These are phyloP conservation scores for Ceratocystis smalleyi DNA, from an alignment of 2,329 filamentous ascomycete species.

Conservation along the genomic window DNA sequence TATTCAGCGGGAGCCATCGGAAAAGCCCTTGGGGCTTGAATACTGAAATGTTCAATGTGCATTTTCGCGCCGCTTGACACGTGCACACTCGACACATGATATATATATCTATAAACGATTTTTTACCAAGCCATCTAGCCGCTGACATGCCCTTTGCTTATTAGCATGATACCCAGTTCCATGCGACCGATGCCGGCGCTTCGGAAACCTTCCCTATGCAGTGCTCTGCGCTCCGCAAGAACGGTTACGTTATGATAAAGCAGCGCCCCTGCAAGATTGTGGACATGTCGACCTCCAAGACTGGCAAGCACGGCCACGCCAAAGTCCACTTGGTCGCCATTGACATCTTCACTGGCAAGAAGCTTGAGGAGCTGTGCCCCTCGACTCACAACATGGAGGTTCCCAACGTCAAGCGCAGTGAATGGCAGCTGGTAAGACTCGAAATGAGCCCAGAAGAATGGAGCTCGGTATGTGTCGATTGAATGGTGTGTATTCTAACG, in stretches of 20 bases:
- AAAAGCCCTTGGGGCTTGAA: no score
- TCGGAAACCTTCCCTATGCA: slow-evolving; percentile 93
- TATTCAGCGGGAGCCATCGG: no score
- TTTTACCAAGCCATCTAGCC: not conserved
- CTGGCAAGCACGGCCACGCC: slow-evolving; percentile 99
- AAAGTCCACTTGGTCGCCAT: slow-evolving; percentile 97
- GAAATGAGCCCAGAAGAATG: slow-evolving; percentile 7
- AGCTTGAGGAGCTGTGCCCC: slow-evolving; percentile 96
- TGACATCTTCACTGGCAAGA: slow-evolving; percentile 99
- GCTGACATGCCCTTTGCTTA: slow-evolving; percentile 11
- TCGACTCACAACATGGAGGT: slow-evolving; percentile 98
- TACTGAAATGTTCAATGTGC: no score
- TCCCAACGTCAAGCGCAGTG: slow-evolving; percentile 76
- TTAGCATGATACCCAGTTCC: slow-evolving; percentile 62
- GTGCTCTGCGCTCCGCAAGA: slow-evolving; percentile 99
- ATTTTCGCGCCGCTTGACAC: no score
- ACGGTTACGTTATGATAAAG: slow-evolving; percentile 98
- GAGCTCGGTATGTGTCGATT: slow-evolving; percentile 15
- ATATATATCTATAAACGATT: no score
- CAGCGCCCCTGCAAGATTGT: slow-evolving; percentile 99
- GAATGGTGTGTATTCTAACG: not conserved
- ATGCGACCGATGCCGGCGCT: slow-evolving; percentile 88
- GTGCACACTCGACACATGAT: no score
- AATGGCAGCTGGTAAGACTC: slow-evolving; percentile 80
- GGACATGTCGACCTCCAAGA: slow-evolving; percentile 99